Evolutionary conservation across 2,329 filamentous ascomycete genomes (phyloP).

Genomic region (Aspergillus sp.): DNA sequence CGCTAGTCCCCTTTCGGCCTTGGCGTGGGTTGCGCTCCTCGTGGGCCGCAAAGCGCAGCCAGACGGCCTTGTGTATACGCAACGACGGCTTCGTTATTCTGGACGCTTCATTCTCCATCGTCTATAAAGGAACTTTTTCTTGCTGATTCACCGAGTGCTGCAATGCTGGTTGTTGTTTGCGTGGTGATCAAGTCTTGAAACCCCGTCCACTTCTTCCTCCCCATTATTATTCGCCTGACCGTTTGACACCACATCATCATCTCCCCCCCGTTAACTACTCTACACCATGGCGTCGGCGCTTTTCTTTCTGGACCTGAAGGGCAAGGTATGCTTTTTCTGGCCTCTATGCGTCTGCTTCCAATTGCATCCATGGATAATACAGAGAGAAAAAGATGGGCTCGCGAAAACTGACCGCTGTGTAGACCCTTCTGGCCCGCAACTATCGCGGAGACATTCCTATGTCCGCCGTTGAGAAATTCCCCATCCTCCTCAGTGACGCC

Average conservation of each 20-base stretch:
- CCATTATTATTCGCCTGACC: no score
- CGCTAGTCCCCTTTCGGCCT: conserved; percentile 45
- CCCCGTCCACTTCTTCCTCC: no score
- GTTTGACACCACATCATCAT: no score
- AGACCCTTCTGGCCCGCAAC: conserved; percentile 98
- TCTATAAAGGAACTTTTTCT: no score
- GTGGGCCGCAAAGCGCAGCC: conserved; percentile 78
- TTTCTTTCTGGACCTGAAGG: conserved; percentile 99
- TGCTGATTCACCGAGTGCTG: no score
- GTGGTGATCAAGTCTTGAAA: no score
- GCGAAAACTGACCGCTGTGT: conserved; percentile 18
- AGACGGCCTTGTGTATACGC: no score
- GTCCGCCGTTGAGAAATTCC: conserved; percentile 98
- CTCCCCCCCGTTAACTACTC: background rate
- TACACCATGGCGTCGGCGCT: conserved; percentile 86
- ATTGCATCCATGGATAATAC: no score
- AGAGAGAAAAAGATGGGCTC: conserved; percentile 14
- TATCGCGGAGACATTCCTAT: conserved; percentile 98
- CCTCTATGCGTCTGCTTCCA: no score
- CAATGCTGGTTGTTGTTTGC: no score
- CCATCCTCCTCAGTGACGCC: conserved; percentile 89
- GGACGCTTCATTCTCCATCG: no score
- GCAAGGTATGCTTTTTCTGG: conserved; percentile 66
- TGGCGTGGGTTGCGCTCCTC: conserved; percentile 98
- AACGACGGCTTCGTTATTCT: no score